Evolutionary conservation across 129 eudicot genomes (phyloP).

Genomic region (Pseudognaphalium luteoalbum): DNA sequence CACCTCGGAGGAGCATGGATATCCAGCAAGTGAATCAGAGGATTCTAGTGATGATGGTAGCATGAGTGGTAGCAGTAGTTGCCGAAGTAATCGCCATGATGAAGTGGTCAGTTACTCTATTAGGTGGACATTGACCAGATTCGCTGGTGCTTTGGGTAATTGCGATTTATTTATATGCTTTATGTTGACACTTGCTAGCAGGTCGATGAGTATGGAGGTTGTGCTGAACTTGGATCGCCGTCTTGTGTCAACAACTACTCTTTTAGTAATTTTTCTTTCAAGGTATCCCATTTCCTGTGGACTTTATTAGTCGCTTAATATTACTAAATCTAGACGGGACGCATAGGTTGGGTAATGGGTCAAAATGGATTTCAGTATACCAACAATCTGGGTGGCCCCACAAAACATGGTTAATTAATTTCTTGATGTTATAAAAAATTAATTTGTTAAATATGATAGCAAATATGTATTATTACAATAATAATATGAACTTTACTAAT

Average conservation of each 20-base stretch:
- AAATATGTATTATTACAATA: too few relatives aligned
- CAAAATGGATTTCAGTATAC: not conserved
- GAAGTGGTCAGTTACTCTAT: conserved; percentile 60
- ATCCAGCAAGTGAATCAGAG: conserved; percentile 73
- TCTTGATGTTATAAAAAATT: not conserved
- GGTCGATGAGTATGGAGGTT: conserved; percentile 82
- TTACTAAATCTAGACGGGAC: not conserved
- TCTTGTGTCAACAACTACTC: conserved; percentile 74
- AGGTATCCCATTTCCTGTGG: conserved; percentile 49
- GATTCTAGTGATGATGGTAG: conserved; percentile 87
- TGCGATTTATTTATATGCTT: conserved; percentile 12
- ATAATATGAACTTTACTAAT: not conserved
- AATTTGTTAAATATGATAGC: not conserved
- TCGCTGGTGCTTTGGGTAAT: conserved; percentile 9
- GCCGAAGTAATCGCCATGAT: conserved; percentile 74
- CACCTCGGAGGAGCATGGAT: conserved; percentile 74
- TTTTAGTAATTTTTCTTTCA: conserved; percentile 94
- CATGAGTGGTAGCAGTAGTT: conserved; percentile 82
- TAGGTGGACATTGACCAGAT: not conserved
- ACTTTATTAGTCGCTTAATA: not conserved
- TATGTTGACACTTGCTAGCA: conserved; percentile 32
- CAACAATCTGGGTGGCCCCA: not conserved
- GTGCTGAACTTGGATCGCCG: conserved; percentile 65
- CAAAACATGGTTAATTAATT: not conserved
- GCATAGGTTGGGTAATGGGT: not conserved